These are phyloP conservation scores for Pyrenophora tritici-repentis DNA, from an alignment of 2,329 filamentous ascomycete genomes.

Conservation along the genomic window DNA sequence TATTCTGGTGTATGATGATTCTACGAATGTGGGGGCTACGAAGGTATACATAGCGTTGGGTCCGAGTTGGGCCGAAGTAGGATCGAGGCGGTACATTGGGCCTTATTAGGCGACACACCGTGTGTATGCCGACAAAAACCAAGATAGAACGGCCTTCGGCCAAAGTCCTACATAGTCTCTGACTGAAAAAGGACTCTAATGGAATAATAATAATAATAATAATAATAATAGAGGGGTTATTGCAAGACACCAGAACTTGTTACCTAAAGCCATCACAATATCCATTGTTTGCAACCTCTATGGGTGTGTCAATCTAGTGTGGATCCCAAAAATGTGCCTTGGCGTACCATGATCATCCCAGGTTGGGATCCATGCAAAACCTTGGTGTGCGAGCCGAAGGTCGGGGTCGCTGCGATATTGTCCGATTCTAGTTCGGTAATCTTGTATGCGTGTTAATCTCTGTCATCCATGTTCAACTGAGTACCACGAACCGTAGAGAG, in stretches of 20 bases:
- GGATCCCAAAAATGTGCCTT: not conserved
- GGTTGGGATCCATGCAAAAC: conserved; percentile 52
- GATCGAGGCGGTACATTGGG: no score
- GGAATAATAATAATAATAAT: no score
- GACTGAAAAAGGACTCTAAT: no score
- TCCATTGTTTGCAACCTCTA: conserved; percentile 50
- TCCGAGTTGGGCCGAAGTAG: no score
- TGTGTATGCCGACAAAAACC: no score
- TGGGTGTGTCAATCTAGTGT: conserved; percentile 11
- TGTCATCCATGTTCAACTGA: not conserved
- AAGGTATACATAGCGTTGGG: no score
- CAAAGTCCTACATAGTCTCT: no score
- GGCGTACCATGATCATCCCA: conserved; percentile 49
- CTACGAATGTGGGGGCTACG: no score
- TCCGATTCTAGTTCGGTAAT: conserved; percentile 50
- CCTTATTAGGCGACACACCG: no score
- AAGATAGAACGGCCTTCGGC: no score
- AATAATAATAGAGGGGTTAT: not conserved
- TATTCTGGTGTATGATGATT: no score
- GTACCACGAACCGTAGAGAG: conserved; percentile 39
- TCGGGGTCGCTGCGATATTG: conserved; percentile 50
- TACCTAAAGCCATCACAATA: conserved; percentile 48
- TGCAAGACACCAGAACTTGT: no score
- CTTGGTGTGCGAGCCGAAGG: conserved; percentile 47
- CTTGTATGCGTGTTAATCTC: conserved; percentile 12